Evolutionary conservation across 2,329 filamentous ascomycete species (phyloP).

Genomic region (Cladosporium sp.): DNA sequence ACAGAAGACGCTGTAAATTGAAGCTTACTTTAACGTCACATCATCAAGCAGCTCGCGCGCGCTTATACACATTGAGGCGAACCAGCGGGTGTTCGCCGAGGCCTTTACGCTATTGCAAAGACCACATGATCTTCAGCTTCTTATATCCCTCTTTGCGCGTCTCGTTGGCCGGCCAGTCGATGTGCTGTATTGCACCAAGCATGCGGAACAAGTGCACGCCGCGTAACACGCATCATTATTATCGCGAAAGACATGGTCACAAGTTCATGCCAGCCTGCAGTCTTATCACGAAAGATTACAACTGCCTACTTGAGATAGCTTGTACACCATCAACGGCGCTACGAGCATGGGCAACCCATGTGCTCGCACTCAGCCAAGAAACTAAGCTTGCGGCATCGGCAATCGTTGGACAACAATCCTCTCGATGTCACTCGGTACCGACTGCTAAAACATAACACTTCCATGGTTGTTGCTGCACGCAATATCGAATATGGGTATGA

Average conservation of each 20-base stretch:
- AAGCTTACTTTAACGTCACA: constrained; percentile 7
- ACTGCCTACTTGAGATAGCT: not conserved
- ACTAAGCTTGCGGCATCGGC: not conserved
- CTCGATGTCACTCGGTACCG: not conserved
- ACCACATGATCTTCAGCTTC: not conserved
- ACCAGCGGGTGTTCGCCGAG: not conserved
- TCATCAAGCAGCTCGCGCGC: not conserved
- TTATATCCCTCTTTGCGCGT: not conserved
- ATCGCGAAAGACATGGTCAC: not conserved
- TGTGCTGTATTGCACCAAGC: not conserved
- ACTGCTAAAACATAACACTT: not conserved
- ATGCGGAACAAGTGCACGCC: not conserved
- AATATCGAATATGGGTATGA: constrained; percentile 11
- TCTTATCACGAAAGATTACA: constrained; percentile 5
- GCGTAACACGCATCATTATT: not conserved
- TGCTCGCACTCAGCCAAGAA: not conserved
- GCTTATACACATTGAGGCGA: not conserved
- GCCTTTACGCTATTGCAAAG: not conserved
- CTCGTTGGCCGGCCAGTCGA: not conserved
- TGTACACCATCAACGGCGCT: not conserved
- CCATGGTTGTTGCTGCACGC: constrained; percentile 5
- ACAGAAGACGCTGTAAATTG: not conserved
- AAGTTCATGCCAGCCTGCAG: not conserved
- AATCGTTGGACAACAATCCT: not conserved
- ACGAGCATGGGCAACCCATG: constrained; percentile 4